Evolutionary conservation across 176 grass and related monocot species (phyloP), one percentile per base, ranked within the genome.

Genomic region (Oryza glumipatula): DNA sequence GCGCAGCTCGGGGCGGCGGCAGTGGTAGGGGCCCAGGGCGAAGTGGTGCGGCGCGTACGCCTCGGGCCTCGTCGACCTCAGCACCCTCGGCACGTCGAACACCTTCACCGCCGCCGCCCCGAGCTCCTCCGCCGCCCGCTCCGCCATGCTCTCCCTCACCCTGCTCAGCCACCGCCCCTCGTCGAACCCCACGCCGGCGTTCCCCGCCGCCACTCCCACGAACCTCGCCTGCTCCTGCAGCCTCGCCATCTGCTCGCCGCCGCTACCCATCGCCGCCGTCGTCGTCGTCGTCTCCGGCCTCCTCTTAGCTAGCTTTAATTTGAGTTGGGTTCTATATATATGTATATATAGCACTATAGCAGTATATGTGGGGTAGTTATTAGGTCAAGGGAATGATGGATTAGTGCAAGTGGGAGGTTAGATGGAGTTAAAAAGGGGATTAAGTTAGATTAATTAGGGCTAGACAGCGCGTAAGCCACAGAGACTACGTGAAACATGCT

Each of bases 11-110:
- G 82, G 63, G n/a, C 88, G 84, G 79, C 80, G 77, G 87, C 86
- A 88, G 94, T 97, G 94, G 85, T 94, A 97, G 0, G 89, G 94
- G 3, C 94, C 94, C 23, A 97, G 67, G 24, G 94, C 92, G 72
- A 94, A 92, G 74, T 92, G 82, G 83, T 97, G 92, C 67, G 94
- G 92, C 49, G 81, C 48, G 81, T 94, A 97, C 0, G 92, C 94
- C 60, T 94, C 94, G 0, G 88, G 89, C 38, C 56, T 81, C 11
- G 79, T 86, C 0, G 83, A 82, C 60, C 82, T 35, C 68, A 97
- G 84, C 48, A 84, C 15, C 7, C 33, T 64, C 28, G 92, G 92
- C 15, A 94, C 92, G 85, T 92, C 91, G 82, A 97, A 94, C 48
- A 94, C 72, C 85, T 82, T 91, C 52, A 56, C 52, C 7, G 56